These are phyloP conservation scores for Rhynchospora pubera DNA, from an alignment of 176 grass and related monocot genomes.

Conservation along the genomic window DNA sequence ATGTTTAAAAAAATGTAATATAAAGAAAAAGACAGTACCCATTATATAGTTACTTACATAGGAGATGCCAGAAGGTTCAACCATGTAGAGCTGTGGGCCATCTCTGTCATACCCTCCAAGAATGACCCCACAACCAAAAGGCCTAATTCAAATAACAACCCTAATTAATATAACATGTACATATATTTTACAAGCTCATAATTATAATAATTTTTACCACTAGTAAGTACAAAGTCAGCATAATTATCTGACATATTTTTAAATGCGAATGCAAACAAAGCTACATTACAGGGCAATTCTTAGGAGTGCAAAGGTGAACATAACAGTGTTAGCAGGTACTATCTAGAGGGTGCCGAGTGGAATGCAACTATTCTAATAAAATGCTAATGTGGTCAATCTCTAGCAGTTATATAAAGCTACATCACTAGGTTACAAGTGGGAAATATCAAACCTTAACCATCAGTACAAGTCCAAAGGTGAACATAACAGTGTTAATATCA, in stretches of 20 bases:
- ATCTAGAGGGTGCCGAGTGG: not conserved
- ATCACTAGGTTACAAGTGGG: not conserved
- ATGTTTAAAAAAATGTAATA: not conserved
- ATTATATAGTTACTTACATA: conserved; percentile 42
- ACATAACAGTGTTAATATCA: not conserved
- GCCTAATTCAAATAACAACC: conserved; percentile 31
- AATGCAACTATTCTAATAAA: not conserved
- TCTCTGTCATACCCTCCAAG: conserved; percentile 96
- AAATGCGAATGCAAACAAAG: not conserved
- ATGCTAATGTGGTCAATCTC: not conserved
- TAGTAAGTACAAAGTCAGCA: not conserved
- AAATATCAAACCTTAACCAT: conserved; percentile 34
- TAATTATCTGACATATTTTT: not conserved
- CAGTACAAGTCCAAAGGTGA: no score
- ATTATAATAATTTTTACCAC: not conserved
- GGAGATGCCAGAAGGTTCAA: conserved; percentile 61
- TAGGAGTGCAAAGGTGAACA: no score
- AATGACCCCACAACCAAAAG: conserved; percentile 78
- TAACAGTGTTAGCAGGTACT: not conserved
- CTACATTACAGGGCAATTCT: no score
- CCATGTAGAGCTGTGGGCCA: conserved; percentile 78
- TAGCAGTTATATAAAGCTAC: not conserved
- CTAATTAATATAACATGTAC: not conserved
- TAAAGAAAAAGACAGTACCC: not conserved
- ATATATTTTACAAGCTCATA: not conserved